phyloP scores from a whole-genome alignment of 306 rosid genomes.

The Medicago ruthenica region DNA sequence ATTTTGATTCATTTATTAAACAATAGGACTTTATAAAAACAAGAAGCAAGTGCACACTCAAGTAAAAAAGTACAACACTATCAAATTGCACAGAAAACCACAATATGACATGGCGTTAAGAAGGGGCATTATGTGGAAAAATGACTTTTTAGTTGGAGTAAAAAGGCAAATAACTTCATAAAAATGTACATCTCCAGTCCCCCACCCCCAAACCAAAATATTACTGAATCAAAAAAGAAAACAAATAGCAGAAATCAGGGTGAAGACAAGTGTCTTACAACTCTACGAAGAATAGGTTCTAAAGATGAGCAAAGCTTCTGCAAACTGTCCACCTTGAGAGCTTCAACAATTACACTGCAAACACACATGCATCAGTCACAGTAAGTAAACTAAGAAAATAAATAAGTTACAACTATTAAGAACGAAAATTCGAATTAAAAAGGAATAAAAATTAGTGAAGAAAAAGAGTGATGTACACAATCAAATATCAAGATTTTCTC shows the following conservation, averaged over 20 bases:
- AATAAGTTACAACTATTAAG: neutral
- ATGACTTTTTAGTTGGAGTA: neutral
- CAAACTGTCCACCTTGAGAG: slow-evolving; percentile 83
- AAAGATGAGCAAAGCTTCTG: slow-evolving; percentile 81
- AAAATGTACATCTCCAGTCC: neutral
- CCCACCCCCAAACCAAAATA: slow-evolving; percentile 15
- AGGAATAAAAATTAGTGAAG: neutral
- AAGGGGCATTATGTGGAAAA: slow-evolving; percentile 3
- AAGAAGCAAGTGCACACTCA: neutral
- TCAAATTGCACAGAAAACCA: slow-evolving; percentile 18
- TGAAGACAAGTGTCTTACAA: slow-evolving; percentile 58
- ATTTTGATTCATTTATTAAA: neutral
- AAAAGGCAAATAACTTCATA: neutral
- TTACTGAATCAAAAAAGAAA: slow-evolving; percentile 1
- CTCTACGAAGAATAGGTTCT: slow-evolving; percentile 87
- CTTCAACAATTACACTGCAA: slow-evolving; percentile 82
- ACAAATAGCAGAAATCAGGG: slow-evolving; percentile 4
- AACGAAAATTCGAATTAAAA: neutral
- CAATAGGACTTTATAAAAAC: neutral
- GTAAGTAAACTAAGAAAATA: slow-evolving; percentile 26
- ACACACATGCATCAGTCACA: slow-evolving; percentile 15
- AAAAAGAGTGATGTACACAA: too few species aligned
- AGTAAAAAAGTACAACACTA: neutral
- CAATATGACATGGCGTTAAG: slow-evolving; percentile 7
- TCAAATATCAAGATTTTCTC: too few species aligned